Percentiles rank a stretch among this genome's conserved stretches.
These are phyloP conservation scores for Kluyveromyces lactis DNA, from an alignment of 805 yeast species.

Conservation along the genomic window DNA sequence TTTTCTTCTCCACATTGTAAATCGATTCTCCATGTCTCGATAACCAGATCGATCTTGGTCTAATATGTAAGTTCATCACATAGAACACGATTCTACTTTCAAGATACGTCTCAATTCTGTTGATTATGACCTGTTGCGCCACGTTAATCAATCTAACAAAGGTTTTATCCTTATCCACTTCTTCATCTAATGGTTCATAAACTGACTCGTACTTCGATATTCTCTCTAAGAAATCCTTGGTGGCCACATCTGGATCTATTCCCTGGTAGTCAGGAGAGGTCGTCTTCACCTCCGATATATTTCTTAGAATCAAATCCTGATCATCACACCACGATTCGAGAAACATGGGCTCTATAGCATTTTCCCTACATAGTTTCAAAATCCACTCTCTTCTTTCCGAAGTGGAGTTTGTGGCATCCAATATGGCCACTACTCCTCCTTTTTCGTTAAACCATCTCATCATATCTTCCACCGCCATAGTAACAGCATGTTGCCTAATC, in stretches of 20 bases:
- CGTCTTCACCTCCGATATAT: conserved; percentile 78
- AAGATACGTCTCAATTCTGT: conserved; percentile 77
- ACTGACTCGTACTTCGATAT: conserved; percentile 64
- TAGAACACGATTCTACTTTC: conserved; percentile 91
- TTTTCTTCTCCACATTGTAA: conserved; percentile 86
- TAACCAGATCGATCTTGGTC: conserved; percentile 87
- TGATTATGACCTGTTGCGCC: conserved; percentile 80
- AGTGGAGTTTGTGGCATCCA: conserved; percentile 91
- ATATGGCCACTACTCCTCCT: conserved; percentile 80
- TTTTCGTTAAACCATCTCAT: conserved; percentile 77
- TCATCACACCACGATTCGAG: conserved; percentile 90
- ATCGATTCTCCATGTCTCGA: conserved; percentile 94
- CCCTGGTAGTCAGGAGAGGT: conserved; percentile 76
- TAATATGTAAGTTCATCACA: conserved; percentile 90
- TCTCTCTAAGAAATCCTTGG: conserved; percentile 61
- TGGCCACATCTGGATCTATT: conserved; percentile 62
- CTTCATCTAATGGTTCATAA: conserved; percentile 67
- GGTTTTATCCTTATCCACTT: conserved; percentile 55
- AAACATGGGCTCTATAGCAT: conserved; percentile 80
- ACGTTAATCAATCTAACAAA: conserved; percentile 85
- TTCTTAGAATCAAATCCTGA: conserved; percentile 64
- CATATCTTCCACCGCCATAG: conserved; percentile 68
- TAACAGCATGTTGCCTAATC: conserved; percentile 61
- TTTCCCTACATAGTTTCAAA: conserved; percentile 48
- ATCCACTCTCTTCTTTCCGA: conserved; percentile 59